Evolutionary conservation across 352 stramenopile species (phyloP), one percentile per base, ranked within the genome.

Genomic region (Phytophthora ramorum): DNA sequence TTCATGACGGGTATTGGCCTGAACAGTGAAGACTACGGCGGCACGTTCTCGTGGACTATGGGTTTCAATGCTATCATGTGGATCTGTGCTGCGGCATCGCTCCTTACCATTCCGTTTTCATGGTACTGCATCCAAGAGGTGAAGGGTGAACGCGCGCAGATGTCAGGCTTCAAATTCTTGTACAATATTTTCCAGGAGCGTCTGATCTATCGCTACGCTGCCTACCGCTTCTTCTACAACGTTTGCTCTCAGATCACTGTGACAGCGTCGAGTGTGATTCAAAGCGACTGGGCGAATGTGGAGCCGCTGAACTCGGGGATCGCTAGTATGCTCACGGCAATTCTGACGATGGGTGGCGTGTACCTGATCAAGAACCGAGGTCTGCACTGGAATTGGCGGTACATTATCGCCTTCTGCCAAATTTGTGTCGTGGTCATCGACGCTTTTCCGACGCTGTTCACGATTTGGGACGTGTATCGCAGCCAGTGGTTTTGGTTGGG

Each of bases 401-500:
- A 62, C 40, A 67, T 76, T n/a, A 73, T 87, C 41, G 69, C 83
- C 16, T 16, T 64, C 10, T 70, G 61, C 17, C 61, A 83, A 41
- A 26, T 86, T 28, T 41, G 53, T 3, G 73, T 87, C 32, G 72
- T 90, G n/a, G 34, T 62, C 14, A 68, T 82, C 48, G 80, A 89
- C 35, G 45, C 56, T 5, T 49, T 76, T 7, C 69, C 76, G n/a
- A 85, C 69, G 17, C 65, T 87, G 26, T 41, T 85, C 40, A 89
- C 77, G 20, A 81, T 85, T 55, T 89, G 80, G 80, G 58, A 87
- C 49, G 78, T 89, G 4, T 68, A 79, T 14, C 75, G 79, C 20
- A 82, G 67, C 43, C 80, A 87, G 38, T 89, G 80, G 75, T 84
- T 89, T 58, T 89, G 73, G 74, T 59, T 85, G 10, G 79, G 79